These are phyloP conservation scores for Gnomoniopsis sp. DNA, from an alignment of 2,329 filamentous ascomycete genomes.

Conservation along the genomic window DNA sequence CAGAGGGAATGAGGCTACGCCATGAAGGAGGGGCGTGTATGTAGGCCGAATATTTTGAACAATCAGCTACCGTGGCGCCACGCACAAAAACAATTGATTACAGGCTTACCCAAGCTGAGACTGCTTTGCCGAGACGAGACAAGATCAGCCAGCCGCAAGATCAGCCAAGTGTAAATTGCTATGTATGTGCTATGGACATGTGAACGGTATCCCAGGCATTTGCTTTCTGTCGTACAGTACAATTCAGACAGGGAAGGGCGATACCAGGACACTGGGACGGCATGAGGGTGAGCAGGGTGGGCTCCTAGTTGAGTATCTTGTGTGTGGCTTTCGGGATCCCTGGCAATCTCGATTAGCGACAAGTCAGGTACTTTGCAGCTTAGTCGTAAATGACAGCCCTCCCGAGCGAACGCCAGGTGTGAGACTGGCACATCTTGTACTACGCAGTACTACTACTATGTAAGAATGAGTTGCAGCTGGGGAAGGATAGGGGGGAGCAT, in stretches of 20 bases:
- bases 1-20: too few species aligned
- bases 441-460: not conserved
- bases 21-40: too few species aligned
- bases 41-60: too few species aligned
- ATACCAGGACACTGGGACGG: slow-evolving; percentile 1
- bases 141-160: not conserved
- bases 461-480: not conserved
- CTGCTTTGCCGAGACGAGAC: slow-evolving; percentile 4
- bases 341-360: not conserved
- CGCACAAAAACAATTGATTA: not conserved
- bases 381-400: not conserved
- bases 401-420: not conserved
- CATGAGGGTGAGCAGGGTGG: not conserved
- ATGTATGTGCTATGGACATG: too few species aligned
- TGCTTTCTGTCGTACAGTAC: not conserved
- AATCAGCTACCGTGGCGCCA: not conserved
- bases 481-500: not conserved
- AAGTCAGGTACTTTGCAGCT: not conserved
- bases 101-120: not conserved
- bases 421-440: not conserved
- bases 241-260: slow-evolving; percentile 1
- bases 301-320: not conserved
- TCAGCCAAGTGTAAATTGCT: not conserved
- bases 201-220: too few species aligned
- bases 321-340: not conserved